Conservation (phyloP, 805 yeast species). For the Ogataea glucozyma region DNA sequence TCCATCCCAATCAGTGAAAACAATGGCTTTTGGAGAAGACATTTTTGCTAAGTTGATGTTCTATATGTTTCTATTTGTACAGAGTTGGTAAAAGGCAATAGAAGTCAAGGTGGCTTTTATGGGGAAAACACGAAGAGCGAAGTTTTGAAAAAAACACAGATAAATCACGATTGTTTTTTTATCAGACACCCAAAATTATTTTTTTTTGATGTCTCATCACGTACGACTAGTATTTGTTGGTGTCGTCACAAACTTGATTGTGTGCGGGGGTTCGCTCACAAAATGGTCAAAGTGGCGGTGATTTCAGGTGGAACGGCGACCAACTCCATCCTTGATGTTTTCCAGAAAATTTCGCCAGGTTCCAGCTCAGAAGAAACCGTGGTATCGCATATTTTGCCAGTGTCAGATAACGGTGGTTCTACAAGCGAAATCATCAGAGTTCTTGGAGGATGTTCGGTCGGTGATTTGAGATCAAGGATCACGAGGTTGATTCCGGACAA, state of each 20-base stretch:
- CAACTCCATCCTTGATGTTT: constrained; percentile 66
- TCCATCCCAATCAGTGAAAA: constrained; percentile 98
- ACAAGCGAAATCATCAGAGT: constrained; percentile 85
- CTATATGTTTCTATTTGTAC: background rate
- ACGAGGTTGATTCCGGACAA: constrained; percentile 68
- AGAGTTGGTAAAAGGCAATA: too few species aligned
- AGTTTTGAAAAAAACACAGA: background rate
- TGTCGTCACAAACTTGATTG: background rate
- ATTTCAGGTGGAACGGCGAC: constrained; percentile 90
- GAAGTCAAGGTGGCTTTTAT: background rate
- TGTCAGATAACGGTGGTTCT: constrained; percentile 93
- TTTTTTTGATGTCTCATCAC: constrained; percentile 3
- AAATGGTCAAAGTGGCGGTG: constrained; percentile 35
- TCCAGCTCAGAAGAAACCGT: constrained; percentile 2
- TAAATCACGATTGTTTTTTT: background rate
- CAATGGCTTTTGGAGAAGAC: constrained; percentile 54
- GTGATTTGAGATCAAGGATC: constrained; percentile 83
- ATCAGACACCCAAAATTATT: background rate
- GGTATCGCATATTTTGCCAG: constrained; percentile 72
- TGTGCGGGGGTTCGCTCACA: background rate
- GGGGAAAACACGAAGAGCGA: constrained; percentile 1
- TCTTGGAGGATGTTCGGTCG: constrained; percentile 93
- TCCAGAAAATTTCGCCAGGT: constrained; percentile 42
- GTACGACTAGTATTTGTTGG: too few species aligned
- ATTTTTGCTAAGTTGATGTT: too few species aligned